Percentiles rank a stretch among this genome's conserved stretches.
These are phyloP conservation scores for Metschnikowia matae DNA, from an alignment of 805 yeast species.

Conservation along the genomic window DNA sequence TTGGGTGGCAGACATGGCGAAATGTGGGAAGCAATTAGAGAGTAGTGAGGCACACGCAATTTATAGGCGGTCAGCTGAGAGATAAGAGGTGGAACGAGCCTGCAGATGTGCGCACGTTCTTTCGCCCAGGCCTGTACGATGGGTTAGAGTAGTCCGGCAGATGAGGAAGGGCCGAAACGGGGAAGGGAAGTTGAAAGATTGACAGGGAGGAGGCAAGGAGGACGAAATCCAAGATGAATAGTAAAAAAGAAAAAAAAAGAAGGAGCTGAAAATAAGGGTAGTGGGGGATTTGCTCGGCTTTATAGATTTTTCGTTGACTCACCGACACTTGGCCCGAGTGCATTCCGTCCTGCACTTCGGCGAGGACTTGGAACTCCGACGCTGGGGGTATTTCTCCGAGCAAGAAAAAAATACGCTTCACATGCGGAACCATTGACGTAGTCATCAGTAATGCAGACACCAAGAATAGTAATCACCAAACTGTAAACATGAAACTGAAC, in stretches of 20 bases:
- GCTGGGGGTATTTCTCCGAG: slow-evolving; percentile 6
- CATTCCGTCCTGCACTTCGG: slow-evolving; percentile 2
- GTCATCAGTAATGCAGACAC: background rate
- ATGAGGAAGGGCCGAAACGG: background rate
- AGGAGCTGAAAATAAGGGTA: background rate
- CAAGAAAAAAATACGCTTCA: background rate
- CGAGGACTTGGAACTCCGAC: slow-evolving; percentile 4
- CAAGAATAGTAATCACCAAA: no score
- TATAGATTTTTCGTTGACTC: background rate
- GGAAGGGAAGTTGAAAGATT: background rate
- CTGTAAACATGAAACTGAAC: no score
- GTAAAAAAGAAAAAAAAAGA: background rate
- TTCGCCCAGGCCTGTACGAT: slow-evolving; percentile 1
- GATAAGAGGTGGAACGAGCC: slow-evolving; percentile 3
- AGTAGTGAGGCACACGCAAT: background rate
- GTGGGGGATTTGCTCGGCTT: background rate
- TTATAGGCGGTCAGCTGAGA: background rate
- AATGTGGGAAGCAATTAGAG: background rate
- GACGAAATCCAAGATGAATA: background rate
- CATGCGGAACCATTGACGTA: slow-evolving; percentile 2
- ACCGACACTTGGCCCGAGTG: background rate
- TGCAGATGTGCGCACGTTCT: slow-evolving; percentile 1
- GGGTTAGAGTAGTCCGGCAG: background rate
- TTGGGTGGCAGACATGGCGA: background rate
- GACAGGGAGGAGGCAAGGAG: background rate